Conservation (phyloP, 1,284 basidiomycete genomes). For the Hemileia vastatrix region DNA sequence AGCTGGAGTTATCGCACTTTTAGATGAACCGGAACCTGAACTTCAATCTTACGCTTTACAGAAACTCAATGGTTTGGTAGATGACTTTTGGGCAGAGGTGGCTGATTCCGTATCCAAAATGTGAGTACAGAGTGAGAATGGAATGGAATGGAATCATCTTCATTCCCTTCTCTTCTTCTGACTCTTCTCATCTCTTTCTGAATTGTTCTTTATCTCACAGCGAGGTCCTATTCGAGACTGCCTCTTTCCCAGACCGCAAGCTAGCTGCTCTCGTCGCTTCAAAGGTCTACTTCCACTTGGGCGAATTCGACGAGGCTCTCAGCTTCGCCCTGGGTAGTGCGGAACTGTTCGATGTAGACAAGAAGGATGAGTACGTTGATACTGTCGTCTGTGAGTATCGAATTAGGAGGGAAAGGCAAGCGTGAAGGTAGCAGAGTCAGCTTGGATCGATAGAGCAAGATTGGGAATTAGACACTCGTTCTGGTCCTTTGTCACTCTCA, state of each 20-base stretch:
- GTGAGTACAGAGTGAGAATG: too few species aligned
- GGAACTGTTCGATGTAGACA: slow-evolving; percentile 39
- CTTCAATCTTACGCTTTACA: slow-evolving; percentile 41
- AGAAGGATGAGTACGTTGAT: slow-evolving; percentile 41
- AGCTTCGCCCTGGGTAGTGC: slow-evolving; percentile 43
- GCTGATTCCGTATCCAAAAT: slow-evolving; percentile 41
- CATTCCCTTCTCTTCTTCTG: not conserved
- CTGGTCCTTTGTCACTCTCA: too few species aligned
- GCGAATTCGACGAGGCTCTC: slow-evolving; percentile 42
- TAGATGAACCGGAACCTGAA: slow-evolving; percentile 41
- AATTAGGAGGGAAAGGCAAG: not conserved
- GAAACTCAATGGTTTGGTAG: slow-evolving; percentile 39
- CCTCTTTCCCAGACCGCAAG: slow-evolving; percentile 37
- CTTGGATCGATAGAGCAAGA: too few species aligned
- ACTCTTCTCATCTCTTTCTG: not conserved
- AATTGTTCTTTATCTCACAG: slow-evolving; percentile 1
- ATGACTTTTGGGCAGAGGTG: slow-evolving; percentile 43
- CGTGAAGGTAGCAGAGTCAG: not conserved
- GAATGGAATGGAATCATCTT: not conserved
- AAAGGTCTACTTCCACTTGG: slow-evolving; percentile 44
- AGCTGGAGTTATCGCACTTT: slow-evolving; percentile 40
- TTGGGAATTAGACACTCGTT: too few species aligned
- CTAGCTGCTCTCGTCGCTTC: slow-evolving; percentile 42
- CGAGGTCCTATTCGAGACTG: slow-evolving; percentile 41
- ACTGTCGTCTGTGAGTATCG: slow-evolving; percentile 35